These are phyloP conservation scores for Candida rishiriensis DNA, from an alignment of 805 yeast genomes.

Conservation along the genomic window DNA sequence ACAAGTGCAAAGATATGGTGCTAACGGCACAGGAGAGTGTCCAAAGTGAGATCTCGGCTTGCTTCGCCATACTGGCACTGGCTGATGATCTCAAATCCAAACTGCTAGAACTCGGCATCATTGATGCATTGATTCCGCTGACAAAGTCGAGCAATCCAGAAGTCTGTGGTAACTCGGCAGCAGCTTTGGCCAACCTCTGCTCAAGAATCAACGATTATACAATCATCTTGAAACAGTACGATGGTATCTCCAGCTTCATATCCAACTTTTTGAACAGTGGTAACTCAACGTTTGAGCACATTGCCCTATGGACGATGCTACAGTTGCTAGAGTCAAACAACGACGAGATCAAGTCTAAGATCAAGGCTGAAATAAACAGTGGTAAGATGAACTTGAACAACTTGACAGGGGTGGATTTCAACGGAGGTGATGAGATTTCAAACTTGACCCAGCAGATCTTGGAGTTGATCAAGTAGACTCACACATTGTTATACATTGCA, in stretches of 20 bases:
- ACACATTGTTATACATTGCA: background rate
- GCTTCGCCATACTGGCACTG: slow-evolving; percentile 92
- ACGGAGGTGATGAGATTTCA: slow-evolving; percentile 33
- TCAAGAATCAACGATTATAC: slow-evolving; percentile 84
- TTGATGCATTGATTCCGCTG: slow-evolving; percentile 86
- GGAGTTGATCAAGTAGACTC: slow-evolving; percentile 27
- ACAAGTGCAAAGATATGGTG: slow-evolving; percentile 85
- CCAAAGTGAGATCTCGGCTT: slow-evolving; percentile 94
- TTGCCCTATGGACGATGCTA: slow-evolving; percentile 93
- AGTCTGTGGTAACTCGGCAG: slow-evolving; percentile 97
- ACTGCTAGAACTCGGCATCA: slow-evolving; percentile 75
- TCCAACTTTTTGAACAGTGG: slow-evolving; percentile 73
- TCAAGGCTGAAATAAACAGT: slow-evolving; percentile 29
- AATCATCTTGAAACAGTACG: slow-evolving; percentile 78
- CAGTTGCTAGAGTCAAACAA: slow-evolving; percentile 89
- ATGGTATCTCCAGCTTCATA: slow-evolving; percentile 83
- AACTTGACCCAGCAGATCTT: slow-evolving; percentile 34
- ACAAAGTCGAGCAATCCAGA: slow-evolving; percentile 86
- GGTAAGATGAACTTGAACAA: slow-evolving; percentile 31
- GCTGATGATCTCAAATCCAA: slow-evolving; percentile 92
- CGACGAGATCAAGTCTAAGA: slow-evolving; percentile 42
- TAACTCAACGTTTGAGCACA: slow-evolving; percentile 94
- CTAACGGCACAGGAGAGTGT: slow-evolving; percentile 84
- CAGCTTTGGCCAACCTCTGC: slow-evolving; percentile 93
- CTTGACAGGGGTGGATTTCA: slow-evolving; percentile 30